These are phyloP conservation scores for Priceomyces medius DNA, from an alignment of 805 yeast species.

Conservation along the genomic window DNA sequence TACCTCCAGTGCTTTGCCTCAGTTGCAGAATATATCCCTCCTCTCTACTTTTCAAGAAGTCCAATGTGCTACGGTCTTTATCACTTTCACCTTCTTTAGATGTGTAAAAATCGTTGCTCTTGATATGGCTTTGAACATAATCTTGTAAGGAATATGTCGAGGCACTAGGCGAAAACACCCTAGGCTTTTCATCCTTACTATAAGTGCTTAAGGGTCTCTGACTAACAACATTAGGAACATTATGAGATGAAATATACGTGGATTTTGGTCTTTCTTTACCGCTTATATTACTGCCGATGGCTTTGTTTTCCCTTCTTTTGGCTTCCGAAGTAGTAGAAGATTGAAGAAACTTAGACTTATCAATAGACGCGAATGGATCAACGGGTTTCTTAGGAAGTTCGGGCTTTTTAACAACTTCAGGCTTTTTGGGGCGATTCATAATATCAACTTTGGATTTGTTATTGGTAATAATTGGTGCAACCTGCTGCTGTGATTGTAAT, in stretches of 20 bases:
- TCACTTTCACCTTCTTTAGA: slow-evolving; percentile 22
- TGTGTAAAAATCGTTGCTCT: slow-evolving; percentile 20
- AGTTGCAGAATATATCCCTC: slow-evolving; percentile 13
- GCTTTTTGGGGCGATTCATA: not conserved
- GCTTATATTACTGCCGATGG: too few species aligned
- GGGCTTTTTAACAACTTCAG: not conserved
- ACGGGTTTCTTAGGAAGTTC: not conserved
- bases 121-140: slow-evolving; percentile 32
- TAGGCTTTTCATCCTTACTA: slow-evolving; percentile 6
- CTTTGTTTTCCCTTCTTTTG: slow-evolving; percentile 5
- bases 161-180: slow-evolving; percentile 1
- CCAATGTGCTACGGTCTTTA: slow-evolving; percentile 28
- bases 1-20: slow-evolving; percentile 41
- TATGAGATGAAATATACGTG: slow-evolving; percentile 8
- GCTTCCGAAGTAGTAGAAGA: slow-evolving; percentile 5
- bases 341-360: slow-evolving; percentile 32
- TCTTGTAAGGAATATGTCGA: slow-evolving; percentile 27
- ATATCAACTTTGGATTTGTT: not conserved
- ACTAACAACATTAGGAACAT: not conserved
- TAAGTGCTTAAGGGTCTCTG: slow-evolving; percentile 10
- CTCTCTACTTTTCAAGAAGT: slow-evolving; percentile 37
- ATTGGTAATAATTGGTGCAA: not conserved
- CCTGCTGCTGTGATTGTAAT: not conserved
- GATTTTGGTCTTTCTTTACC: slow-evolving; percentile 18
- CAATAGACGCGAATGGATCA: slow-evolving; percentile 46